These are phyloP conservation scores for Wilcoxina mikolae DNA, from an alignment of 495 filamentous ascomycete species.

Conservation along the genomic window DNA sequence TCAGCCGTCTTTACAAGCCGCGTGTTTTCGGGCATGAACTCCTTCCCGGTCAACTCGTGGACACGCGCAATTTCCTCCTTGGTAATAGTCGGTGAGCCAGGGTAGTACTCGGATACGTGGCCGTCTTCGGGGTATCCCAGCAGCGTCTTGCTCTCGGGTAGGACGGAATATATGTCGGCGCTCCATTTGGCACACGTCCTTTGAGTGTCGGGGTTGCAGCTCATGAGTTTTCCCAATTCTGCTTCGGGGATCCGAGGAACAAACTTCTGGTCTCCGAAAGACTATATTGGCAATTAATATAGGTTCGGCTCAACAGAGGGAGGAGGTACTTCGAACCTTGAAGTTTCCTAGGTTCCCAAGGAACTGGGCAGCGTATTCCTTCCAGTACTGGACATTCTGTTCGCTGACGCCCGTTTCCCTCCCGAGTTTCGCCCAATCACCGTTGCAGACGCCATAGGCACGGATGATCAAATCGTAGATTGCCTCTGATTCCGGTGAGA, in stretches of 20 bases:
- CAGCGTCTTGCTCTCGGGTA: constrained; percentile 55
- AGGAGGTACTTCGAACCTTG: constrained; percentile 39
- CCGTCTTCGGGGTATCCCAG: constrained; percentile 70
- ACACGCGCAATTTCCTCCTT: constrained; percentile 46
- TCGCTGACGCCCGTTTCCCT: constrained; percentile 54
- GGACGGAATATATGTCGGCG: constrained; percentile 58
- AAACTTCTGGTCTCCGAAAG: constrained; percentile 90
- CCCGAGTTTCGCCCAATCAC: constrained; percentile 63
- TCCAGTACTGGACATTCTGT: constrained; percentile 55
- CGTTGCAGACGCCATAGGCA: constrained; percentile 54
- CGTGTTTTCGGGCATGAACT: constrained; percentile 64
- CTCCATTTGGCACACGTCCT: constrained; percentile 52
- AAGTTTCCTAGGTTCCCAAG: constrained; percentile 89
- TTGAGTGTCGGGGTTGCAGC: constrained; percentile 43
- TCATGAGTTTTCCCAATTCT: constrained; percentile 56
- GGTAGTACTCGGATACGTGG: constrained; percentile 87
- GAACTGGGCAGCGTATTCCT: constrained; percentile 79
- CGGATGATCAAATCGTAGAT: constrained; percentile 86
- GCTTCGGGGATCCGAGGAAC: constrained; percentile 59
- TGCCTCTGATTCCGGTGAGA: constrained; percentile 74
- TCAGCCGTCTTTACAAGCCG: constrained; percentile 59
- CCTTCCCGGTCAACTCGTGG: constrained; percentile 13
- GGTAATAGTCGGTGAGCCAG: constrained; percentile 69
- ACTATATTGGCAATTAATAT: not conserved
- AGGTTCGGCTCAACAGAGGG: not conserved